Evolutionary conservation across 345 rosid species (phyloP), one percentile per base, ranked within the genome.

Genomic region (Syzygium aromaticum): DNA sequence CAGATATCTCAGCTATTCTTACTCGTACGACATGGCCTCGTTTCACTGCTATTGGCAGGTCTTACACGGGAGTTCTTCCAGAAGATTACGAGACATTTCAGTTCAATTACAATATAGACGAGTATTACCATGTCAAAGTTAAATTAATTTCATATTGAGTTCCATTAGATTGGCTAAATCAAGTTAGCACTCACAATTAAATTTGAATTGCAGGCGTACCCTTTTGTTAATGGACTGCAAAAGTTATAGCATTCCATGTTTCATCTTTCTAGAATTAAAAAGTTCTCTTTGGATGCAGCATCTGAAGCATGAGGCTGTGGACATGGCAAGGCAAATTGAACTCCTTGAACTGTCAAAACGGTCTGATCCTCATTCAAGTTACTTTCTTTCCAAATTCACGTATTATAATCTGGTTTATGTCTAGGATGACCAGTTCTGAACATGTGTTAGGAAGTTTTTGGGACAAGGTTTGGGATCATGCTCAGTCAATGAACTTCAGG

Each of bases 401-500:
- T 73, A 73, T 73, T 38, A 73, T 73, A 73, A 73, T 33, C 23
- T 73, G 82, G 38, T 38, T 25, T 73, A 38, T 33, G 49, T 38
- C 43, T 73, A 73, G 82, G 82, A 73, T 73, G 49, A 73, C 27
- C 13, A 6, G 25, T 54, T 84, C n/a, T 84, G 3, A 52, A 52
- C 82, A 10, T 73, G 49, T 38, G 14, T 73, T 54, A 89, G 90
- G 88, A 89, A 85, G 85, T 52, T 89, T 54, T 52, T 89, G 52
- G 90, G 87, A 51, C 84, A 89, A 46, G 56, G 56, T 51, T 85
- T 89, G 83, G 89, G 52, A 21, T 85, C 89, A 27, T 89, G 90
- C 54, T 84, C 90, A 19, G 78, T 89, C 5, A 86, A 87, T 77
- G 87, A 89, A 59, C 88, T 89, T 52, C 87, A 85, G 51, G 86